Percentiles rank a stretch among this genome's conserved stretches.
These are phyloP conservation scores for Aethionema arabicum DNA, from an alignment of 345 rosid species.

Conservation along the genomic window DNA sequence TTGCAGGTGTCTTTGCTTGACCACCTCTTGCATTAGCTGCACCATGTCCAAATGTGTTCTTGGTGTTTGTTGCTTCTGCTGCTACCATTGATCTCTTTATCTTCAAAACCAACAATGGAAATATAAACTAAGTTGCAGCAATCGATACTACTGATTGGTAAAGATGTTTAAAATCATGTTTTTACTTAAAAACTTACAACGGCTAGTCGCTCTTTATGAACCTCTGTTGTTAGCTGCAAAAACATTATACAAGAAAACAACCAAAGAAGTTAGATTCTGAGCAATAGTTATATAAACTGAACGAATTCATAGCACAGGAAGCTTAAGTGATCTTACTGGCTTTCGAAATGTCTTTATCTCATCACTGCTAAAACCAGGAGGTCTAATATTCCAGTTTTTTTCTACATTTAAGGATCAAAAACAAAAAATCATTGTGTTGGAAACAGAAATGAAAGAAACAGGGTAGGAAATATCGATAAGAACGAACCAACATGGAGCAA, in stretches of 20 bases:
- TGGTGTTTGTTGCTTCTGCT: constrained; percentile 55
- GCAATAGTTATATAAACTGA: neutral
- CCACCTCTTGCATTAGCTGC: constrained; percentile 57
- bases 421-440: constrained; percentile 11
- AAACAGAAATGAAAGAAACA: constrained; percentile 16
- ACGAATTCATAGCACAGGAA: constrained; percentile 10
- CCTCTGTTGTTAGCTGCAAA: constrained; percentile 68
- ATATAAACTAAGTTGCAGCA: constrained; percentile 2
- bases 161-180: neutral
- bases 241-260: constrained; percentile 24
- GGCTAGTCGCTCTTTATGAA: constrained; percentile 89
- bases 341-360: constrained; percentile 85
- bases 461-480: constrained; percentile 18
- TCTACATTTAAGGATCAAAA: constrained; percentile 49
- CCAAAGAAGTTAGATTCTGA: constrained; percentile 1
- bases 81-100: constrained; percentile 63
- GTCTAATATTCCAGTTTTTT: constrained; percentile 84
- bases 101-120: constrained; percentile 40
- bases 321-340: constrained; percentile 49
- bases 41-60: constrained; percentile 51
- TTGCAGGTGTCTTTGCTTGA: constrained; percentile 58
- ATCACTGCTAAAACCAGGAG: constrained; percentile 88
- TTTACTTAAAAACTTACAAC: constrained; percentile 49
- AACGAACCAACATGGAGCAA: constrained; percentile 90
- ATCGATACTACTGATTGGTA: constrained; percentile 4